Percentiles rank a stretch among this genome's conserved stretches.
Evolutionary conservation across 2,329 filamentous ascomycete genomes (phyloP).

Genomic region (Xylariales sp.): DNA sequence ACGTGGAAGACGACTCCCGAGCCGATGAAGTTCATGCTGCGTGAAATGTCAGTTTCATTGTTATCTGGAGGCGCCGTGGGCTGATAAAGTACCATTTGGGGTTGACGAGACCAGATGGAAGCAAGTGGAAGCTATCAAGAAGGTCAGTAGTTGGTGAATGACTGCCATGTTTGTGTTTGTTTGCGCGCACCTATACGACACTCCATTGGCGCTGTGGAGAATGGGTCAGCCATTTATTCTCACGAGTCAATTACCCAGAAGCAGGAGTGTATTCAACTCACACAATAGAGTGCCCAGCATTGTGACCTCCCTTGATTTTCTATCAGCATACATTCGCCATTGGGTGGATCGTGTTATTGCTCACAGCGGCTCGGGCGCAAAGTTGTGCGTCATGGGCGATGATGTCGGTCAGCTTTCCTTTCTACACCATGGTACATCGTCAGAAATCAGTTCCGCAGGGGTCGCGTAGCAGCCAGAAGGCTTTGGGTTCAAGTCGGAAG

Average conservation of each 20-base stretch:
- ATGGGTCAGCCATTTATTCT: not conserved
- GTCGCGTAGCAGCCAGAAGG: not conserved
- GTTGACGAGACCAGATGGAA: constrained; percentile 65
- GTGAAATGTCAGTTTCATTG: not conserved
- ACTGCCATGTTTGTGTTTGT: not conserved
- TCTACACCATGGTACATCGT: constrained; percentile 1
- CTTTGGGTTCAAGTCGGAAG: not conserved
- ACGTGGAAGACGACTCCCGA: constrained; percentile 48
- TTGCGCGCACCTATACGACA: constrained; percentile 7
- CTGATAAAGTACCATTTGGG: constrained; percentile 42
- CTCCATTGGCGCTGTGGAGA: constrained; percentile 7
- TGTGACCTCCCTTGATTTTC: constrained; percentile 6
- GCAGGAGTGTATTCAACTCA: not conserved
- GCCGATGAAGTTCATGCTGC: constrained; percentile 64
- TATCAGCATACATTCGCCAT: constrained; percentile 1
- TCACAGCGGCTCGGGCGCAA: constrained; percentile 9
- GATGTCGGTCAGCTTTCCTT: constrained; percentile 4
- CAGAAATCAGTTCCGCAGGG: not conserved
- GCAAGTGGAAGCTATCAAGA: constrained; percentile 9
- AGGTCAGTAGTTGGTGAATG: constrained; percentile 1
- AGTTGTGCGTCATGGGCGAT: not conserved
- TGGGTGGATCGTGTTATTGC: not conserved
- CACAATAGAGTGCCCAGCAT: constrained; percentile 11
- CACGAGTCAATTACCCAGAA: not conserved
- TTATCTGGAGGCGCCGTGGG: not conserved